phyloP scores from a whole-genome alignment of 768 basidiomycete genomes.

The Trametes sanguinea region DNA sequence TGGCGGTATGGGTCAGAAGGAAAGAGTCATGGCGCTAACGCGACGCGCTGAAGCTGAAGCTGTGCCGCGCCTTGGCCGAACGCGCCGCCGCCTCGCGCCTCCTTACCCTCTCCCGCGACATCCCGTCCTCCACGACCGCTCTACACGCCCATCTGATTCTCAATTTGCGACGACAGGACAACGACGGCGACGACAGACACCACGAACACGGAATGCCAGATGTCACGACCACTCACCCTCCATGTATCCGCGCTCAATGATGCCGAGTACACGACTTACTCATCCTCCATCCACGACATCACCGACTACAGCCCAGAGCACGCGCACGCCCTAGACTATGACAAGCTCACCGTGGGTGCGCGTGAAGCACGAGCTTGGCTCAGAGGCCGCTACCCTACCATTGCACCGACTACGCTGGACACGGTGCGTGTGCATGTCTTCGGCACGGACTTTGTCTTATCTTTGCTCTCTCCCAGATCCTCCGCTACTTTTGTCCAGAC shows the following conservation, averaged over 20 bases:
- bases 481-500: slow-evolving; percentile 62
- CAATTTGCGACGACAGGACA: background rate
- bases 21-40: background rate
- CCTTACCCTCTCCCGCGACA: slow-evolving; percentile 1
- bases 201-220: slow-evolving; percentile 33
- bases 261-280: slow-evolving; percentile 70
- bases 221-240: slow-evolving; percentile 54
- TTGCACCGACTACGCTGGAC: slow-evolving; percentile 58
- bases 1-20: background rate
- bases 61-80: slow-evolving; percentile 10
- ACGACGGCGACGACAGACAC: slow-evolving; percentile 4
- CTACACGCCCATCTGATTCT: background rate
- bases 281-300: slow-evolving; percentile 51
- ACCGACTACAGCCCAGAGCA: slow-evolving; percentile 27
- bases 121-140: background rate
- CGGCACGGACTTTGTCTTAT: background rate
- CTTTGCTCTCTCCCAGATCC: slow-evolving; percentile 46
- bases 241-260: slow-evolving; percentile 79
- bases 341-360: slow-evolving; percentile 52
- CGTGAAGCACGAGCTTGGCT: slow-evolving; percentile 79
- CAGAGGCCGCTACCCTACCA: slow-evolving; percentile 62
- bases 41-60: background rate
- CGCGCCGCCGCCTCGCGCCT: slow-evolving; percentile 16
- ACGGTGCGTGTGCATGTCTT: slow-evolving; percentile 43
- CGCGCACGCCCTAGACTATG: slow-evolving; percentile 52